A percentile compares a stretch with the other conserved stretches of the same genome.
These are phyloP conservation scores for Fistulinella prunicolor DNA, from an alignment of 768 basidiomycete species.

Conservation along the genomic window DNA sequence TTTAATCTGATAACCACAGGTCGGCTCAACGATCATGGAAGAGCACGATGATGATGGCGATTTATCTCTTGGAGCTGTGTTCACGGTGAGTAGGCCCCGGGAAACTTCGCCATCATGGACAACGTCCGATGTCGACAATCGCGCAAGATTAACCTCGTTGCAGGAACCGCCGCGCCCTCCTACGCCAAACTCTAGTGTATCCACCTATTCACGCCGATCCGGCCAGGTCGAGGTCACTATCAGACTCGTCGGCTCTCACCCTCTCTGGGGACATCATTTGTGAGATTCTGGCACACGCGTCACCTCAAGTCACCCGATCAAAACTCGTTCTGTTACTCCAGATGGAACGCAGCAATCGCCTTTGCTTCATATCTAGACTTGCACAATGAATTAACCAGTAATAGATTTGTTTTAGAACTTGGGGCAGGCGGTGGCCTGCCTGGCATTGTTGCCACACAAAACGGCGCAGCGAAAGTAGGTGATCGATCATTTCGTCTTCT, in stretches of 20 bases:
- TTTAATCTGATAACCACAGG: no score
- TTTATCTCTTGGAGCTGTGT: slow-evolving; percentile 43
- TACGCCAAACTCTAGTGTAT: slow-evolving; percentile 57
- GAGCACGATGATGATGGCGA: slow-evolving; percentile 28
- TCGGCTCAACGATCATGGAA: slow-evolving; percentile 11
- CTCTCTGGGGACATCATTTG: slow-evolving; percentile 82
- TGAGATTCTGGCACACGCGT: slow-evolving; percentile 28
- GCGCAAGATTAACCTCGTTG: background rate
- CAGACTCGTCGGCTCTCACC: slow-evolving; percentile 73
- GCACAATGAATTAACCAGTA: slow-evolving; percentile 43
- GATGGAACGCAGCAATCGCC: slow-evolving; percentile 79
- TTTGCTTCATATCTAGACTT: slow-evolving; percentile 69
- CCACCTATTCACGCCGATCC: slow-evolving; percentile 43
- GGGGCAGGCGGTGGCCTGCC: slow-evolving; percentile 95
- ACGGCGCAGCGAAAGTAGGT: slow-evolving; percentile 63
- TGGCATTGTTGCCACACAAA: slow-evolving; percentile 67
- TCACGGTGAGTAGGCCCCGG: slow-evolving; percentile 42
- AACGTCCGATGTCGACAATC: no score
- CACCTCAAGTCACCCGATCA: background rate
- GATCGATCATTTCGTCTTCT: background rate
- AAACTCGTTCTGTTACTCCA: slow-evolving; percentile 24
- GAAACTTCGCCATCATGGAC: no score
- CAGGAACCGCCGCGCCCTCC: slow-evolving; percentile 66
- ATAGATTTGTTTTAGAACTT: slow-evolving; percentile 70
- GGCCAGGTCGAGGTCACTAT: slow-evolving; percentile 45